A percentile compares a stretch with the other conserved stretches of the same genome.
phyloP scores from a whole-genome alignment of 495 filamentous ascomycete species.

The Tuber aestivum region DNA sequence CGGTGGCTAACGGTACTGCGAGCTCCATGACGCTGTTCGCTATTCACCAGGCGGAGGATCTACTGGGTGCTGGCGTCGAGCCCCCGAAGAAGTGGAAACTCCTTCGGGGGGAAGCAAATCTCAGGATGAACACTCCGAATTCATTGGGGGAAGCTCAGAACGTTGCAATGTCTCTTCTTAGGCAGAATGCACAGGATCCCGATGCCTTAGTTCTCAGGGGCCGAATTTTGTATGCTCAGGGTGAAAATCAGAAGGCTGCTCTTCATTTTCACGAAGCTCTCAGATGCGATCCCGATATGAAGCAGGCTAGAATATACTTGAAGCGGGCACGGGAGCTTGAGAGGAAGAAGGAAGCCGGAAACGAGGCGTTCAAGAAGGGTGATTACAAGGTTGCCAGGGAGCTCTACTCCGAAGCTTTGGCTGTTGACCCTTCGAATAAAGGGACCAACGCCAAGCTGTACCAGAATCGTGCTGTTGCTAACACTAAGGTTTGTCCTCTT shows the following conservation, averaged over 20 bases:
- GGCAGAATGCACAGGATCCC: slow-evolving; percentile 81
- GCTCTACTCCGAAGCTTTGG: slow-evolving; percentile 73
- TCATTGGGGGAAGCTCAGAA: slow-evolving; percentile 86
- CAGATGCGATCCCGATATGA: slow-evolving; percentile 85
- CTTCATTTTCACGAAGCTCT: slow-evolving; percentile 86
- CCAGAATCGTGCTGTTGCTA: slow-evolving; percentile 82
- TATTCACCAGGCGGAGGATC: slow-evolving; percentile 77
- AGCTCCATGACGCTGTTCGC: slow-evolving; percentile 90
- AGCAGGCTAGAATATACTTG: slow-evolving; percentile 51
- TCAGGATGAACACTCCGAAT: slow-evolving; percentile 88
- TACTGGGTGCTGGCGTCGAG: slow-evolving; percentile 64
- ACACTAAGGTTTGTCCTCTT: slow-evolving; percentile 49
- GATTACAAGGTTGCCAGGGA: slow-evolving; percentile 73
- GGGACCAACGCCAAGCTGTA: slow-evolving; percentile 89
- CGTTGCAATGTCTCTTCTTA: slow-evolving; percentile 76
- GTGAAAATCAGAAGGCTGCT: slow-evolving; percentile 92
- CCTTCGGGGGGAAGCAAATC: slow-evolving; percentile 85
- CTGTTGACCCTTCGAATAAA: slow-evolving; percentile 84
- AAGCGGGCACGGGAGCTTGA: slow-evolving; percentile 59
- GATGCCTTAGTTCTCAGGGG: slow-evolving; percentile 89
- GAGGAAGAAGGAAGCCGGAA: slow-evolving; percentile 89
- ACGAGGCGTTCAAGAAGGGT: slow-evolving; percentile 78
- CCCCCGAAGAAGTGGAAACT: slow-evolving; percentile 88
- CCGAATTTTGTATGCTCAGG: slow-evolving; percentile 77
- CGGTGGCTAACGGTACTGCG: slow-evolving; percentile 60